phyloP scores from a whole-genome alignment of 108 stramenopile genomes.

The Fragilaria radians region DNA sequence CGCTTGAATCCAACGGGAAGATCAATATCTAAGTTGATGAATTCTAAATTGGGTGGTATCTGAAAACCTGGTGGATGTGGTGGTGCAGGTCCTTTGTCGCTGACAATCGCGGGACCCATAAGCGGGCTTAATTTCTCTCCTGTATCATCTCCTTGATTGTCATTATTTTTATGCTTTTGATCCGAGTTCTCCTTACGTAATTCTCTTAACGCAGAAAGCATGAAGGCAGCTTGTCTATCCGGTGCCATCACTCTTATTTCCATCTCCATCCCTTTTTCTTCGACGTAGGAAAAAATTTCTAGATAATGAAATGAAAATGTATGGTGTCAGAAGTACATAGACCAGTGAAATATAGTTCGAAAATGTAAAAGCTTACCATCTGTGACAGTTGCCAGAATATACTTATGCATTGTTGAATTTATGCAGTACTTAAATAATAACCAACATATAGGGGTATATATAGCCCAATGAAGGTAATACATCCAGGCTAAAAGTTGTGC shows the following conservation, averaged over 20 bases:
- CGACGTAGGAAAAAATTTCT: conserved; percentile 74
- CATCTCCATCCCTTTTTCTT: conserved; percentile 85
- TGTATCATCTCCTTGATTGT: conserved; percentile 26
- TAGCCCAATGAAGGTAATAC: conserved; percentile 50
- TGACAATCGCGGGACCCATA: conserved; percentile 58
- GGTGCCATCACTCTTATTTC: conserved; percentile 47
- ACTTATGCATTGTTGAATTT: conserved; percentile 41
- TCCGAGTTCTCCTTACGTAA: conserved; percentile 50
- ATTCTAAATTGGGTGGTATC: conserved; percentile 54
- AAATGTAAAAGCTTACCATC: conserved; percentile 33
- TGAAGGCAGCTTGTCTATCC: conserved; percentile 57
- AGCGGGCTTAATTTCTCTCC: conserved; percentile 48
- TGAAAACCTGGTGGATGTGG: conserved; percentile 37
- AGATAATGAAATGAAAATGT: too few relatives aligned
- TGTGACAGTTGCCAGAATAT: conserved; percentile 53
- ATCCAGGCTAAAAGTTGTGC: conserved; percentile 38
- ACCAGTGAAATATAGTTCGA: too few relatives aligned
- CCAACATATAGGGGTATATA: conserved; percentile 49
- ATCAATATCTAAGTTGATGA: conserved; percentile 64
- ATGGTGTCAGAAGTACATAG: too few relatives aligned
- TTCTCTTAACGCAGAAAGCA: conserved; percentile 69
- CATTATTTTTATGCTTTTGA: conserved; percentile 34
- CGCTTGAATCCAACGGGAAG: conserved; percentile 70
- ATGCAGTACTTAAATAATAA: conserved; percentile 41
- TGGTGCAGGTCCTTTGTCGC: conserved; percentile 46